Evolutionary conservation across 1,139 yeast species (phyloP), one percentile per base, ranked within the genome.

Genomic region (Nakaseomyces bracarensis): DNA sequence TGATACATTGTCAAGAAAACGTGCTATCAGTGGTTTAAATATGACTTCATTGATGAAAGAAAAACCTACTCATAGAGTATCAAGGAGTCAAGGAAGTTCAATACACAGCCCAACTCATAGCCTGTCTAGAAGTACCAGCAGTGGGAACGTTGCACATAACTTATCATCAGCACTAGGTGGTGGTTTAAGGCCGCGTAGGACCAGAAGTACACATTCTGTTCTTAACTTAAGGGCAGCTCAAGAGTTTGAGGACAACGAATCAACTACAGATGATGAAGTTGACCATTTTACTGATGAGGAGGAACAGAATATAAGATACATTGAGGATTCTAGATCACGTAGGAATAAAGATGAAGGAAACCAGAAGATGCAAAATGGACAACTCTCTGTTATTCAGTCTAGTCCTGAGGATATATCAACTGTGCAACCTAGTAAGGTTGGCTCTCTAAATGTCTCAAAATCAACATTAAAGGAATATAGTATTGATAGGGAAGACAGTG

Each of bases 261-360:
- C 55, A 2, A 49, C 55, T 4, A 50, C 59, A 14, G 58, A 53
- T 23, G 54, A 51, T 6, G 57, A 50, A 16, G 61, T 55, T 7
- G 61, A 62, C 10, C 49, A 49, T 14, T 50, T 51, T 16, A 58
- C 57, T 3, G 57, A 60, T 5, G 67, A 59, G 3, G 64, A 61
- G 10, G 70, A 26, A 7, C 14, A 23, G 5, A 18, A 10, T 15
- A 23, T 30, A 3, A 13, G 19, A 13, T 11, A 21, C 8, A 6
- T 20, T 5, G 36, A 20, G 4, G 21, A 13, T 20, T 7, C 4
- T 1, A 11, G 21, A 11, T 21, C 15, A 13, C n/a, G n/a, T n/a
- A n/a, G n/a, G n/a, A 20, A 20, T 19, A 70, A 63, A 5, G 63
- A 58, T 14, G 60, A 16, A 4, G 23, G 27, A 16, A 16, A 25